Conservation (phyloP, 2,329 filamentous ascomycete genomes). For the Ceratocystis lukuohia region DNA sequence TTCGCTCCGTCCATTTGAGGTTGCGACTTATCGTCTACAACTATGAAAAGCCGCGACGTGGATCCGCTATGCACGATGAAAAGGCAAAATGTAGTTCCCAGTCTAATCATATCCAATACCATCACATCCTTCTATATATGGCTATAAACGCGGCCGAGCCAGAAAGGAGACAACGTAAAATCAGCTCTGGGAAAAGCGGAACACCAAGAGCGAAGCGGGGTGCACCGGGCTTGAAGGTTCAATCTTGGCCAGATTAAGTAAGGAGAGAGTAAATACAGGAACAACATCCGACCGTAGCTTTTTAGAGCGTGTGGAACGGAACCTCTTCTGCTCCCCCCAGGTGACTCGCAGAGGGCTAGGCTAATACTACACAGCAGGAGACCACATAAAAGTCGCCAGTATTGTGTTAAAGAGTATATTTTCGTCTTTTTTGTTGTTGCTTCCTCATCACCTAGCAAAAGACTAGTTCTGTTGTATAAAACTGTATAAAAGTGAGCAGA, state of each 20-base stretch:
- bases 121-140: background rate
- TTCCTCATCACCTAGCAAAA: too few species aligned
- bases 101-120: background rate
- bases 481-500: too few species aligned
- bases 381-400: background rate
- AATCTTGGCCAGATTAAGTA: too few species aligned
- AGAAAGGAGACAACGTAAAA: too few species aligned
- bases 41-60: slow-evolving; percentile 21
- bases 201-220: too few species aligned
- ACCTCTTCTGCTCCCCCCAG: background rate
- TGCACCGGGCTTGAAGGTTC: too few species aligned
- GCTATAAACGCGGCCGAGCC: too few species aligned
- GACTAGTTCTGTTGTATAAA: background rate
- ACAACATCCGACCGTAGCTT: background rate
- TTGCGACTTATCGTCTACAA: slow-evolving; percentile 62
- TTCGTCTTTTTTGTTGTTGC: background rate
- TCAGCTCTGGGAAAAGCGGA: too few species aligned
- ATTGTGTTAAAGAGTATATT: background rate
- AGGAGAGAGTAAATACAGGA: too few species aligned
- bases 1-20: slow-evolving; percentile 66
- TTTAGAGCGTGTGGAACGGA: background rate
- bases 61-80: background rate
- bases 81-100: too few species aligned
- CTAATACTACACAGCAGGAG: background rate
- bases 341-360: background rate